Percentiles rank a stretch among this genome's conserved stretches.
Conservation (phyloP, 176 grass and related monocot species). For the Pontederia paniculata region DNA sequence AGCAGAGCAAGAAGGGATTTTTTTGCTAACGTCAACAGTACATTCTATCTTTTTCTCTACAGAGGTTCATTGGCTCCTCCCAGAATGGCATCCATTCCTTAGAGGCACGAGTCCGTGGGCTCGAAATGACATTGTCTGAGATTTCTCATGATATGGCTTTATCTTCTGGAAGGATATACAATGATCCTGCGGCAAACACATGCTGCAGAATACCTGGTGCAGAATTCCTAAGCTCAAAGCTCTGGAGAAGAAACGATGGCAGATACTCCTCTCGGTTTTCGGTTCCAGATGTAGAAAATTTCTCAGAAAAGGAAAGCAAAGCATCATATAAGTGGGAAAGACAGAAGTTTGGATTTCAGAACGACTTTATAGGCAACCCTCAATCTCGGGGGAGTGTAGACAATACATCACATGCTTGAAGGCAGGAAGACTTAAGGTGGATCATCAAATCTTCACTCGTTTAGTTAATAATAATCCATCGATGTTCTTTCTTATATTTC, state of each 20-base stretch:
- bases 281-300: conserved; percentile 24
- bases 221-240: conserved; percentile 66
- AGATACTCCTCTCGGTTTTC: conserved; percentile 53
- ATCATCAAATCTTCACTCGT: too few species aligned
- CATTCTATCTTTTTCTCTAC: conserved; percentile 20
- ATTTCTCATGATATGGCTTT: conserved; percentile 61
- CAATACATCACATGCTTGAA: neutral
- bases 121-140: conserved; percentile 74
- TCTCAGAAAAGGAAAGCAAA: conserved; percentile 32
- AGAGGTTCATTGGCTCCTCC: conserved; percentile 96
- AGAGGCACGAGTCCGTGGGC: conserved; percentile 71
- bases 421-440: too few species aligned
- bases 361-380: conserved; percentile 54
- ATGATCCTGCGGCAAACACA: conserved; percentile 54
- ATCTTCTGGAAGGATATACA: conserved; percentile 54
- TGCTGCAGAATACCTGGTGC: conserved; percentile 65
- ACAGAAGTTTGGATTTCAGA: conserved; percentile 47
- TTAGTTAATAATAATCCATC: too few species aligned
- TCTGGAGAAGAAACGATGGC: conserved; percentile 75
- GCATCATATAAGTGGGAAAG: conserved; percentile 50
- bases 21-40: conserved; percentile 6
- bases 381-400: conserved; percentile 23
- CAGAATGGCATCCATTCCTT: conserved; percentile 76
- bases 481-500: too few species aligned
- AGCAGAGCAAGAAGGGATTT: neutral